Percentiles rank a stretch among this genome's conserved stretches.
phyloP scores from a whole-genome alignment of 2,329 filamentous ascomycete species.

The Parasarocladium wereldwijsianum region DNA sequence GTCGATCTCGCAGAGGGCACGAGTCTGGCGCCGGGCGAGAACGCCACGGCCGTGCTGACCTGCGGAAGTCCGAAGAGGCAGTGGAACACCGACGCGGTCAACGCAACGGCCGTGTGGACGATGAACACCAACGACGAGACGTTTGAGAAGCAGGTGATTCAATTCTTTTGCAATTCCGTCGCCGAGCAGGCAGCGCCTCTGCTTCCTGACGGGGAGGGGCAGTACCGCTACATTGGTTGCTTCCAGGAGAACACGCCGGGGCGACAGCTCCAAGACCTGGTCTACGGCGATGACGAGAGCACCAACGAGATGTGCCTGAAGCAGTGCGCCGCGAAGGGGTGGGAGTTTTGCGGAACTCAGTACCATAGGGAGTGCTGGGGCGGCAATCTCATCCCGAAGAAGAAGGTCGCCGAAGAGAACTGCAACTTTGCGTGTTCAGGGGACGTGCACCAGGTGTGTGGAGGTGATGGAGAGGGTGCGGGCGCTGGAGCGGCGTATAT shows the following conservation, averaged over 20 bases:
- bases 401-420: conserved; percentile 26
- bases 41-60: conserved; percentile 33
- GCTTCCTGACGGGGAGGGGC: conserved; percentile 24
- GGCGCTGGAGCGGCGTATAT: conserved; percentile 24
- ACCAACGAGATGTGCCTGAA: conserved; percentile 30
- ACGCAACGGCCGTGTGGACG: conserved; percentile 34
- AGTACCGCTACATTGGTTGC: conserved; percentile 40
- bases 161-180: conserved; percentile 36
- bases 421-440: conserved; percentile 38
- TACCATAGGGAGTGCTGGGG: conserved; percentile 41
- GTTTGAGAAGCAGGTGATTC: conserved; percentile 35
- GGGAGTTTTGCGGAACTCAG: conserved; percentile 31
- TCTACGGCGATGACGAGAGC: conserved; percentile 24
- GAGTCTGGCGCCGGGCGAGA: conserved; percentile 31
- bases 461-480: conserved; percentile 28
- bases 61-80: conserved; percentile 42
- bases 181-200: conserved; percentile 37
- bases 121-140: conserved; percentile 40
- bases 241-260: conserved; percentile 40
- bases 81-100: conserved; percentile 38
- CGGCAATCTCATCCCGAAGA: conserved; percentile 29
- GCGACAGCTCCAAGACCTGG: conserved; percentile 29
- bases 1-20: conserved; percentile 44
- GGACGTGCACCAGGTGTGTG: conserved; percentile 33
- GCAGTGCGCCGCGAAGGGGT: conserved; percentile 20